Evolutionary conservation across 352 stramenopile species (phyloP).

Genomic region (Pythium aphanidermatum): DNA sequence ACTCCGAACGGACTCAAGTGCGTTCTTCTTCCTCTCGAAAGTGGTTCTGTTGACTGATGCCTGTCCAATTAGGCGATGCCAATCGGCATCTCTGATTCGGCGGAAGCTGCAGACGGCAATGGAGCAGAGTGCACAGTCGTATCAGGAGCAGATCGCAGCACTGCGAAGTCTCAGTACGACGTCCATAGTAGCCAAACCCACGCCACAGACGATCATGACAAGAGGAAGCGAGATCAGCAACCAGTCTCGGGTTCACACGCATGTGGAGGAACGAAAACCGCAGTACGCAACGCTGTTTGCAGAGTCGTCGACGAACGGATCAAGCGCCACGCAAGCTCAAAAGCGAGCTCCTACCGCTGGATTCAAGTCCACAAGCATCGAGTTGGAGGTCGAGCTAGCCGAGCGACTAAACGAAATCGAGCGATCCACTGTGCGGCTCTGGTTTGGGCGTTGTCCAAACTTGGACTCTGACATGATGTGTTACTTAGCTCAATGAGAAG

Average conservation of each 20-base stretch:
- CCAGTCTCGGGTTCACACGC: too few species aligned
- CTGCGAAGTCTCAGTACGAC: slow-evolving; percentile 26
- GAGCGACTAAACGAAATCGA: slow-evolving; percentile 65
- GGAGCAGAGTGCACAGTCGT: slow-evolving; percentile 33
- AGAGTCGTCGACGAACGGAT: slow-evolving; percentile 2
- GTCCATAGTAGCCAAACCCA: slow-evolving; percentile 15
- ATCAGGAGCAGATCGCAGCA: slow-evolving; percentile 31
- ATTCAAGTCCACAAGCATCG: slow-evolving; percentile 41
- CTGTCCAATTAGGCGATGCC: slow-evolving; percentile 36
- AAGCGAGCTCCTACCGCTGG: slow-evolving; percentile 17
- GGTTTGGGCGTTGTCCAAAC: not conserved
- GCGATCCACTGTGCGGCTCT: slow-evolving; percentile 36
- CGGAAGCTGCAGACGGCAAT: slow-evolving; percentile 59
- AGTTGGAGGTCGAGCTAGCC: slow-evolving; percentile 59
- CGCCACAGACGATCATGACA: slow-evolving; percentile 17
- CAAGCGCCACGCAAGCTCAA: slow-evolving; percentile 5
- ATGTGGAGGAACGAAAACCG: not conserved
- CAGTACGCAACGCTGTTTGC: slow-evolving; percentile 15
- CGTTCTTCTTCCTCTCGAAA: too few species aligned
- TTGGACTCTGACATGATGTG: not conserved
- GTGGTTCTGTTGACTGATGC: too few species aligned
- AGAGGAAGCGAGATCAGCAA: not conserved
- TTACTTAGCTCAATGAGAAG: slow-evolving; percentile 48
- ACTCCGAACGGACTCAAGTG: slow-evolving; percentile 20
- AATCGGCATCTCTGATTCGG: slow-evolving; percentile 57